Base-by-base conservation (phyloP, 305 asterid genomes). In the Fraxinus ornus region DNA sequence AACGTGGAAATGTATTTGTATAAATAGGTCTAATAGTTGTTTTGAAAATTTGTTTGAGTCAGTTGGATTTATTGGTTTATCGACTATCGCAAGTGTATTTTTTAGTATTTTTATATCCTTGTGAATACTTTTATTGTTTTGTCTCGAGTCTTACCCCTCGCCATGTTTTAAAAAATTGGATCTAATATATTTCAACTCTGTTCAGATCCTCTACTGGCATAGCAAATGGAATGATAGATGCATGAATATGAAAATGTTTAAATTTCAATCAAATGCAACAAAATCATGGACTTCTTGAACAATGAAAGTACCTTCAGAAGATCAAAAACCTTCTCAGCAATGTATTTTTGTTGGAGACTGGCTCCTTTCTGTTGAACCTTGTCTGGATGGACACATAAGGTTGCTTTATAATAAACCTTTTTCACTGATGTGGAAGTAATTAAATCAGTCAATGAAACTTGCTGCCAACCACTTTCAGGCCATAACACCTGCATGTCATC, bases 341-440 rank as follows among this genome's bases (percentile, higher is more conserved):
- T 89, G 83, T 94, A 95, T 85, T 92, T 92, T 87, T 95, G 97
- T 82, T 88, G 88, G 84, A 91, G 84, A 85, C 7, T 90, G 52
- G 97, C 95, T 82, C 98, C 98, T 86, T 88, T 93, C 83, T 95
- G 99, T 86, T 95, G 99, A 85, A 95, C 98, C 90, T 95, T 95
- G 89, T 95, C 99, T 1, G 99, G 98, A 84, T 95, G 99, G 85
- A 95, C 94, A 26, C 83, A 90, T 55, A 95, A 88, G 75, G 90
- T 90, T 35, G 98, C 98, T 87, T 86, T 94, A 77, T 87, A 86
- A 78, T 95, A 93, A 36, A 89, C 90, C 86, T 92, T 95, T 82
- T 91, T 95, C 77, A 95, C 99, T 66, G 99, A 89, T 76, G 82
- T 87, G 28, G 98, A 89, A 80, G 98, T 93, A 36, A 95, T 94